Evolutionary conservation across 2,329 filamentous ascomycete species (phyloP), one percentile per base, ranked within the genome.

Genomic region (Trichoderma sp.): DNA sequence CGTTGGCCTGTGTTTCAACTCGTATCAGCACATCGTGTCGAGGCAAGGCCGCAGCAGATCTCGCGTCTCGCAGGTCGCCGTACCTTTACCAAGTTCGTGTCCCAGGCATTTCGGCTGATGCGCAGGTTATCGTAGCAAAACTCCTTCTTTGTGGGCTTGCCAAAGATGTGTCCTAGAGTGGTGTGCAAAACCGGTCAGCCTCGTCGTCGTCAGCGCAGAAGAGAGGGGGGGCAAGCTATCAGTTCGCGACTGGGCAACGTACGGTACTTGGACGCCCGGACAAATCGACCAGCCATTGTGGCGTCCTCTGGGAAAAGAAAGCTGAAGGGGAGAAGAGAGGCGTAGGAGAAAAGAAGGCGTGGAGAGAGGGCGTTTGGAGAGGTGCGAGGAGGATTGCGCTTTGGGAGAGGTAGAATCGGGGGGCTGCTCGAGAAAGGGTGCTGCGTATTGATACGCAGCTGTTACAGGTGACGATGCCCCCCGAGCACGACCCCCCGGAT

Each of bases 41-140:
- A 59, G 13, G 49, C 40, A 58, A 27, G 11, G 43, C 49, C 31
- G 59, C 53, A 40, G 31, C 31, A 14, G 52, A 21, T 21, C n/a
- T 47, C 62, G 35, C 62, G 62, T 65, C 62, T 57, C 53, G 35
- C 21, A 14, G 24, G 43, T 43, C 40, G n/a, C 29, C 86, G 80
- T 81, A 96, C 94, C 91, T 98, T 98, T 83, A 98, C 88, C 78
- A 99, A 85, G 84, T 99, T 99, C 77, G 94, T 97, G 82, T 99
- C 96, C 96, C 96, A 99, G 68, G 96, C 96, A 89, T 99, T 99
- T 82, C 92, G 93, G 78, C 94, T 97, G 82, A 99, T 93, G 80
- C 93, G 93, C 75, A 99, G 85, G 82, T 98, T 98, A 82, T 99
- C 96, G 84, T 98, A 99, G 86, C 94, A 97, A 87, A 93, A 92